These are phyloP conservation scores for Pyronema domesticum DNA, from an alignment of 495 filamentous ascomycete genomes.

Conservation along the genomic window DNA sequence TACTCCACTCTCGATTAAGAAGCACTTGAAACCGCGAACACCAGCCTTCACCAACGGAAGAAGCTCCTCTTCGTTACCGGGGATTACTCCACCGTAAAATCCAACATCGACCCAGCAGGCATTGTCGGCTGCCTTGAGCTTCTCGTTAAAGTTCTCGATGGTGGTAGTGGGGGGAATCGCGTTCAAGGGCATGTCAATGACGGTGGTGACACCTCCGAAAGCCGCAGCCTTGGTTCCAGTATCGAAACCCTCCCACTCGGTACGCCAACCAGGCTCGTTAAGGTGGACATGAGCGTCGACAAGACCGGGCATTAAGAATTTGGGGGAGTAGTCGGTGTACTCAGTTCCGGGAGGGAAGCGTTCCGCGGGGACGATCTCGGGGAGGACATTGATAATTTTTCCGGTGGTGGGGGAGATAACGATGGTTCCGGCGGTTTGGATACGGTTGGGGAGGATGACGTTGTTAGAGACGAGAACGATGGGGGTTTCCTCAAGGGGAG, in stretches of 20 bases:
- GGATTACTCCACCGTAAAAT: conserved; percentile 91
- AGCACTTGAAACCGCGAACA: conserved; percentile 92
- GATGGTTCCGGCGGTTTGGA: conserved; percentile 49
- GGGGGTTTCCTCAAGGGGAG: conserved; percentile 28
- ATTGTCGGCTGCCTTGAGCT: conserved; percentile 65
- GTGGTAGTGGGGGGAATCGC: conserved; percentile 95
- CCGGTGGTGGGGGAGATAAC: conserved; percentile 60
- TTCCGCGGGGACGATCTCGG: conserved; percentile 48
- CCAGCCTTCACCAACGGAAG: conserved; percentile 65
- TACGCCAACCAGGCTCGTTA: conserved; percentile 80
- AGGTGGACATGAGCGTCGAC: conserved; percentile 97
- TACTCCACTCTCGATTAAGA: conserved; percentile 92
- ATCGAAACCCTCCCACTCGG: conserved; percentile 97
- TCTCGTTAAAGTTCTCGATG: conserved; percentile 60
- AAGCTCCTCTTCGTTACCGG: conserved; percentile 68
- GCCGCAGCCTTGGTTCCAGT: conserved; percentile 86
- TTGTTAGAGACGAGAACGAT: conserved; percentile 68
- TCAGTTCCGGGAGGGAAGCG: conserved; percentile 53
- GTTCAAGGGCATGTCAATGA: conserved; percentile 96
- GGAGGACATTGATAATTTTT: conserved; percentile 65
- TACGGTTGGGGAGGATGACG: conserved; percentile 56
- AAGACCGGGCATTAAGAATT: conserved; percentile 72
- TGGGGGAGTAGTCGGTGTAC: conserved; percentile 75
- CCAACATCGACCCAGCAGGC: conserved; percentile 98
- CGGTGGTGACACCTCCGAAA: conserved; percentile 93